phyloP scores from a whole-genome alignment of 2,329 filamentous ascomycete species.

The Waltergamsia citrina region DNA sequence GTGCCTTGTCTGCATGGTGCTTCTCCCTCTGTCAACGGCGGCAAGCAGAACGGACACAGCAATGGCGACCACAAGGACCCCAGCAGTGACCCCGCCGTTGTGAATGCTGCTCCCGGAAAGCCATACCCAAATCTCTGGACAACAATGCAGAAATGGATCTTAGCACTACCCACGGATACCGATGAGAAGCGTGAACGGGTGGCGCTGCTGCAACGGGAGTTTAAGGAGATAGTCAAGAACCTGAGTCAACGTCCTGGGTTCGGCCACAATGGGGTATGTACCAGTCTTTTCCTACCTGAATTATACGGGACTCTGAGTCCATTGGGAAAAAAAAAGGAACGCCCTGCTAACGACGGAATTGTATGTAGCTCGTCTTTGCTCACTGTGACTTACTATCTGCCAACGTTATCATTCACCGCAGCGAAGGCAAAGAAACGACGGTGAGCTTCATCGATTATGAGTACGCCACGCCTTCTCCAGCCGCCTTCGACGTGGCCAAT shows the following conservation, averaged over 20 bases:
- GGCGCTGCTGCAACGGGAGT: conserved; percentile 61
- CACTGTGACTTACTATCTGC: conserved; percentile 95
- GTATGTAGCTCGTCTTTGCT: conserved; percentile 70
- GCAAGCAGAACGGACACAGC: too few relatives aligned
- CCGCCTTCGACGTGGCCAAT: conserved; percentile 93
- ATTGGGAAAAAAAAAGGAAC: too few relatives aligned
- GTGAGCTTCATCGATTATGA: conserved; percentile 94
- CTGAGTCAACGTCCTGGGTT: conserved; percentile 71
- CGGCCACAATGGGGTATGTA: conserved; percentile 60
- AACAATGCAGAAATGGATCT: conserved; percentile 92
- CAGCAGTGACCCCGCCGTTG: conserved; percentile 21
- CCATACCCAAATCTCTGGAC: conserved; percentile 86
- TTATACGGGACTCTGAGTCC: too few relatives aligned
- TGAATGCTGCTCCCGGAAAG: conserved; percentile 52
- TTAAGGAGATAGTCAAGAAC: conserved; percentile 58
- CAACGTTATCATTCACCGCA: conserved; percentile 75
- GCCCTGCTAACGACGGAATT: too few relatives aligned
- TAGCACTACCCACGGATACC: conserved; percentile 68
- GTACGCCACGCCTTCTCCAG: conserved; percentile 88
- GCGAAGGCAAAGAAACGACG: conserved; percentile 23
- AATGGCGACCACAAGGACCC: conserved; percentile 19
- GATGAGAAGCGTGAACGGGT: conserved; percentile 60
- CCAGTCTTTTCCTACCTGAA: not conserved
- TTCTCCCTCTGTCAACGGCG: conserved; percentile 19
- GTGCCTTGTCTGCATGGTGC: conserved; percentile 45